These are phyloP conservation scores for Neurospora sp. DNA, from an alignment of 2,329 filamentous ascomycete genomes.

Conservation along the genomic window DNA sequence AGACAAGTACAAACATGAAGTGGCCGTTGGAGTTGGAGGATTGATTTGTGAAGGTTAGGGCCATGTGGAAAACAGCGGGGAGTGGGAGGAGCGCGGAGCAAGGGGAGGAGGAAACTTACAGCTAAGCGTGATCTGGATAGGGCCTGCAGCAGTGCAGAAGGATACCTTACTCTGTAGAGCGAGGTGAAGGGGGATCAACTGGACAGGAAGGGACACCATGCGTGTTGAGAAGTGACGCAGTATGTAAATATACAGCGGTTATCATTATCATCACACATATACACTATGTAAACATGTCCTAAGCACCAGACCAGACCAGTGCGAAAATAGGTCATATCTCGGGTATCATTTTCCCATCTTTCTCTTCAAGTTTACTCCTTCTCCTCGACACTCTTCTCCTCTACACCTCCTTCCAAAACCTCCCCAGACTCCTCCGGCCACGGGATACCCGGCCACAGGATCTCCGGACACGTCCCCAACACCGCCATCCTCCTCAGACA, in stretches of 20 bases:
- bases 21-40: too few species aligned
- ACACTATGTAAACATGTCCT: not conserved
- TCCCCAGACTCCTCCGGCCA: not conserved
- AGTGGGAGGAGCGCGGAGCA: too few species aligned
- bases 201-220: too few species aligned
- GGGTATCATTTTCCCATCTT: not conserved
- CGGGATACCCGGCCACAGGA: constrained; percentile 15
- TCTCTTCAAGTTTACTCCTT: not conserved
- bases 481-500: constrained; percentile 24
- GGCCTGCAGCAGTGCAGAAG: too few species aligned
- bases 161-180: too few species aligned
- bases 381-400: not conserved
- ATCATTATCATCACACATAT: not conserved
- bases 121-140: too few species aligned
- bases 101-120: too few species aligned
- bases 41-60: too few species aligned
- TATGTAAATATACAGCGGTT: not conserved
- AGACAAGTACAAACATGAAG: too few species aligned
- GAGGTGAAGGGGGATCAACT: too few species aligned
- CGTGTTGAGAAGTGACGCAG: too few species aligned
- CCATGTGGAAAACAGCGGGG: too few species aligned
- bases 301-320: not conserved
- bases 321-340: not conserved
- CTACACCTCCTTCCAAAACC: not conserved
- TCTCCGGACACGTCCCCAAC: constrained; percentile 27